These are phyloP conservation scores for Theobroma grandiflorum DNA, from an alignment of 441 rosid genomes.

Conservation along the genomic window DNA sequence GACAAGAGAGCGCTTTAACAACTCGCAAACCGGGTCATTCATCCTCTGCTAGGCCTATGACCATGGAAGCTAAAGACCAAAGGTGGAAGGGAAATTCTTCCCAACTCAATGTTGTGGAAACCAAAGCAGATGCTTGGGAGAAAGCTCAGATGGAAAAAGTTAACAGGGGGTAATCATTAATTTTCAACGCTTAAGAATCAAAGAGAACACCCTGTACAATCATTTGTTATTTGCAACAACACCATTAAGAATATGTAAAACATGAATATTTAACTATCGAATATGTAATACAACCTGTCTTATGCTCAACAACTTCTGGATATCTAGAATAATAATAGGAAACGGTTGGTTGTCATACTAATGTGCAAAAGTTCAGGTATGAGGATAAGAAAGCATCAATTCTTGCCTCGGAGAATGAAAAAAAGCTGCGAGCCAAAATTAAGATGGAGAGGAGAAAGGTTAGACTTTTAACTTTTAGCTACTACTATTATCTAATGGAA, in stretches of 20 bases:
- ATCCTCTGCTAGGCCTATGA: constrained; percentile 35
- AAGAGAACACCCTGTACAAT: background rate
- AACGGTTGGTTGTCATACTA: background rate
- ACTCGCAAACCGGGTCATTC: constrained; percentile 36
- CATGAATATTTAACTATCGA: background rate
- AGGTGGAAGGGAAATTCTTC: constrained; percentile 31
- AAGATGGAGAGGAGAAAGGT: constrained; percentile 76
- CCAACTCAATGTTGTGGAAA: constrained; percentile 31
- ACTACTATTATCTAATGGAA: background rate
- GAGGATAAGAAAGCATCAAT: constrained; percentile 66
- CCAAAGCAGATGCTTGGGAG: constrained; percentile 78
- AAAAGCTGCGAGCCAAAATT: constrained; percentile 60
- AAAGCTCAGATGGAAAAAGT: constrained; percentile 55
- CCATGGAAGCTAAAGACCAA: constrained; percentile 24
- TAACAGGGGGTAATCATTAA: constrained; percentile 47
- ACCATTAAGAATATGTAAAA: background rate
- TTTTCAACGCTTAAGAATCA: background rate
- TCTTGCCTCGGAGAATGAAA: constrained; percentile 73
- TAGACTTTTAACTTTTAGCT: too few relatives aligned
- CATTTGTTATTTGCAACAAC: background rate
- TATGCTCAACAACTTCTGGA: background rate
- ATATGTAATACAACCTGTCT: background rate
- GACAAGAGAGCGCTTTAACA: constrained; percentile 30
- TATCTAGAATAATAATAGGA: too few relatives aligned
- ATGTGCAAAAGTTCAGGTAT: constrained; percentile 49